A percentile compares a stretch with the other conserved stretches of the same genome.
These are phyloP conservation scores for Monosporascus sp. DNA, from an alignment of 2,329 filamentous ascomycete genomes.

Conservation along the genomic window DNA sequence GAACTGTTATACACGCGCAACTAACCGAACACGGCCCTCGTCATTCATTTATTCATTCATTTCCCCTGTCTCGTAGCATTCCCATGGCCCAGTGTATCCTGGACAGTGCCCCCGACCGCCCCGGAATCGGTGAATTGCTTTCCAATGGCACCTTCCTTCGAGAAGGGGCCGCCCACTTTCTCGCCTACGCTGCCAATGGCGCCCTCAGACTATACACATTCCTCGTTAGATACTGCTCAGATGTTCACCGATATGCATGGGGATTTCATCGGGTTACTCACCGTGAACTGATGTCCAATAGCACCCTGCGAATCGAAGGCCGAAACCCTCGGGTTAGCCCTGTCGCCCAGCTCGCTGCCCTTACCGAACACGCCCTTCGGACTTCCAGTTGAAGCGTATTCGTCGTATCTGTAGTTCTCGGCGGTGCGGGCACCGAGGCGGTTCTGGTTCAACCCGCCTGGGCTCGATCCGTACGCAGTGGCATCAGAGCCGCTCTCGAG, in stretches of 20 bases:
- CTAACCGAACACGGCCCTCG: not conserved
- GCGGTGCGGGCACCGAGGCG: not conserved
- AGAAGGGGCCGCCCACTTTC: constrained; percentile 10
- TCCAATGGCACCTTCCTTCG: constrained; percentile 9
- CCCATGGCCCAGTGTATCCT: constrained; percentile 10
- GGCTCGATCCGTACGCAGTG: too few relatives aligned
- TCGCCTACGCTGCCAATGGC: constrained; percentile 8
- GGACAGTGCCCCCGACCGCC: constrained; percentile 9
- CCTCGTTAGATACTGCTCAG: too few relatives aligned
- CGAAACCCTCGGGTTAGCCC: constrained; percentile 5
- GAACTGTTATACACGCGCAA: too few relatives aligned
- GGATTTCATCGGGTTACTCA: constrained; percentile 1
- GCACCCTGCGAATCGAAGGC: constrained; percentile 11
- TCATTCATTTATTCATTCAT: not conserved
- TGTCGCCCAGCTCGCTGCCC: not conserved
- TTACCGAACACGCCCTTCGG: not conserved
- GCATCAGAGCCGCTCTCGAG: too few relatives aligned
- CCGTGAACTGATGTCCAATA: constrained; percentile 12
- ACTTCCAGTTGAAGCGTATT: constrained; percentile 5
- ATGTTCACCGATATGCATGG: too few relatives aligned
- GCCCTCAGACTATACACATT: constrained; percentile 7
- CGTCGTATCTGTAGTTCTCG: constrained; percentile 7
- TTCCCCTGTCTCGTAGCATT: constrained; percentile 11
- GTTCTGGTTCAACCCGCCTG: too few relatives aligned
- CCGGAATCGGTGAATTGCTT: constrained; percentile 12